Percentiles rank a stretch among this genome's conserved stretches.
Evolutionary conservation across 2,329 filamentous ascomycete genomes (phyloP).

Genomic region (Talaromyces sp.): DNA sequence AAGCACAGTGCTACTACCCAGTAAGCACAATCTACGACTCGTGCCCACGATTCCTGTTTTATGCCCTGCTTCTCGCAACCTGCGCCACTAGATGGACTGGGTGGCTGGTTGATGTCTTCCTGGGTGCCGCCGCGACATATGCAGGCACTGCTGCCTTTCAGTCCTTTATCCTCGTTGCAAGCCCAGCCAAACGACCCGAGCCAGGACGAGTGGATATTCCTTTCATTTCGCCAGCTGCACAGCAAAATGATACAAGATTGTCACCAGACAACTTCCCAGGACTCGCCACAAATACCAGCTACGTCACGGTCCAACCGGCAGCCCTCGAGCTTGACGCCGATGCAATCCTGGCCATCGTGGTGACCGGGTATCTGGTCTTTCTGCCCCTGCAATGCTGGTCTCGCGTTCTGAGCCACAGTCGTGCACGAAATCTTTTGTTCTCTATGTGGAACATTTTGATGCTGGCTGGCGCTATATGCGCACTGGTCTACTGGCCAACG

Average conservation of each 20-base stretch:
- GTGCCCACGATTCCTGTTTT: constrained; percentile 30
- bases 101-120: constrained; percentile 24
- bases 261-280: background rate
- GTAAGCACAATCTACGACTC: constrained; percentile 29
- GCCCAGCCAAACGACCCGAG: constrained; percentile 1
- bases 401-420: constrained; percentile 20
- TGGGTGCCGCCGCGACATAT: constrained; percentile 28
- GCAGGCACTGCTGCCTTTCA: constrained; percentile 28
- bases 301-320: constrained; percentile 21
- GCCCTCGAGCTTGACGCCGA: constrained; percentile 27
- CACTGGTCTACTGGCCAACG: constrained; percentile 20
- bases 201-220: background rate
- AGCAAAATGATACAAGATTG: background rate
- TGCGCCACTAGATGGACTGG: background rate
- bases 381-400: constrained; percentile 31
- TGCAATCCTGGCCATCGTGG: constrained; percentile 28
- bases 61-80: constrained; percentile 18
- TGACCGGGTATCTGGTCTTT: constrained; percentile 30
- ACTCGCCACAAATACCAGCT: constrained; percentile 14
- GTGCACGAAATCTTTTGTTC: constrained; percentile 23
- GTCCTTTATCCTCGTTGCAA: constrained; percentile 26
- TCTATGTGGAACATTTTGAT: constrained; percentile 27
- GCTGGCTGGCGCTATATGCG: constrained; percentile 26
- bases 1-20: constrained; percentile 26
- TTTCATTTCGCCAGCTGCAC: background rate